Conservation (phyloP, 192 early-diverging fungal genomes). For the Coemansia guatemalensis region DNA sequence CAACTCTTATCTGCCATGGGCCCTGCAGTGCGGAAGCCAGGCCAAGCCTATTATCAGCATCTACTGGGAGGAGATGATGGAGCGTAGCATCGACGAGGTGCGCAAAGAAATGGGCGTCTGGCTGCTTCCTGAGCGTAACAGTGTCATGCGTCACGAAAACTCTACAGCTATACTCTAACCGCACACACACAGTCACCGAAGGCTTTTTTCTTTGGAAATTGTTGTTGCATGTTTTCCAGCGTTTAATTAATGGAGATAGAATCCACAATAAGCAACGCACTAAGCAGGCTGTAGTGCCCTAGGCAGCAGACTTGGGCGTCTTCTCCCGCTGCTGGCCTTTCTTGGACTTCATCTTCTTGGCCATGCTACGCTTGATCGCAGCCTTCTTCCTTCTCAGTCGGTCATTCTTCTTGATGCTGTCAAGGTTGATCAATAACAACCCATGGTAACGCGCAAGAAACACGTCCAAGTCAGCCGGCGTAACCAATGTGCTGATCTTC, state of each 20-base stretch:
- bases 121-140: constrained; percentile 50
- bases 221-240: constrained; percentile 7
- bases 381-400: constrained; percentile 42
- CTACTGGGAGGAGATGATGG: constrained; percentile 83
- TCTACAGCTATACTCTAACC: constrained; percentile 18
- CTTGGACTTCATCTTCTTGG: constrained; percentile 16
- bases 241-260: background rate
- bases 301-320: background rate
- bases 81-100: constrained; percentile 64
- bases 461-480: constrained; percentile 31
- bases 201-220: background rate
- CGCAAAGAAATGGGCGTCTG: constrained; percentile 74
- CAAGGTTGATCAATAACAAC: constrained; percentile 25
- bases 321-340: constrained; percentile 6
- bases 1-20: constrained; percentile 85
- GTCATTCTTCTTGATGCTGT: constrained; percentile 47
- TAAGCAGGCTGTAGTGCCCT: background rate
- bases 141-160: constrained; percentile 24
- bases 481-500: constrained; percentile 48
- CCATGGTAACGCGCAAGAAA: constrained; percentile 50
- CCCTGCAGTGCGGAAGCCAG: constrained; percentile 75
- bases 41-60: constrained; percentile 83
- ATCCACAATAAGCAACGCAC: background rate
- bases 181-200: too few relatives aligned
- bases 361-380: constrained; percentile 21